Evolutionary conservation across 345 rosid genomes (phyloP).

Genomic region (Draba incana): DNA sequence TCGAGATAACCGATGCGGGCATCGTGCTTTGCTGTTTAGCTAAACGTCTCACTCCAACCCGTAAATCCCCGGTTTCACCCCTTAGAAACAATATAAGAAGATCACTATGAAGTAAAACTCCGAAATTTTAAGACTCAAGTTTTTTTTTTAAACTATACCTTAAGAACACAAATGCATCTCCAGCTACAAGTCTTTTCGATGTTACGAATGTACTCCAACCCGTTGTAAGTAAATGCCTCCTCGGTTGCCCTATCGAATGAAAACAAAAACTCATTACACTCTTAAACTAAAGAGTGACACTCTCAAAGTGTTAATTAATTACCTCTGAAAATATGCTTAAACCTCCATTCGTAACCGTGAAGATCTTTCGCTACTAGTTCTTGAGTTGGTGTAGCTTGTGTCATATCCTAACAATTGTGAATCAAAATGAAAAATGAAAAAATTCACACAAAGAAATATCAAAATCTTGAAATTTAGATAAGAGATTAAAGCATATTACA

Average conservation of each 20-base stretch:
- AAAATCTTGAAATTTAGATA: background rate
- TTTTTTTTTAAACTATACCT: constrained; percentile 47
- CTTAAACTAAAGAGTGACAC: background rate
- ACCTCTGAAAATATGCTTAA: constrained; percentile 85
- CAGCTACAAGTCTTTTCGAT: constrained; percentile 68
- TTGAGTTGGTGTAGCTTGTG: constrained; percentile 63
- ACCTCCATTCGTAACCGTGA: constrained; percentile 79
- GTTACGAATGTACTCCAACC: constrained; percentile 87
- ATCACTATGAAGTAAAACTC: constrained; percentile 16
- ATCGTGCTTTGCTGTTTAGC: constrained; percentile 55
- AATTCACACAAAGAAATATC: background rate
- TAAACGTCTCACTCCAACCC: constrained; percentile 69
- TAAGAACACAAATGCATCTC: constrained; percentile 77
- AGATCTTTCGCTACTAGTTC: constrained; percentile 74
- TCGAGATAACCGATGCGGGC: constrained; percentile 72
- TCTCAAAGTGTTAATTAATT: no score
- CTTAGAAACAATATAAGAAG: constrained; percentile 40
- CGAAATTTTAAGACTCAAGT: background rate
- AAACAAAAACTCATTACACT: background rate
- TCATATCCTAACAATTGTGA: constrained; percentile 50
- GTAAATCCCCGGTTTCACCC: constrained; percentile 57
- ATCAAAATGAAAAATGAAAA: background rate
- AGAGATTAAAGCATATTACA: constrained; percentile 45
- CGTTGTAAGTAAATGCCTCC: constrained; percentile 78
- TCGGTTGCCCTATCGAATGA: constrained; percentile 59